phyloP scores from a whole-genome alignment of 169 alveolate species.

The Plasmodium billcollinsi region DNA sequence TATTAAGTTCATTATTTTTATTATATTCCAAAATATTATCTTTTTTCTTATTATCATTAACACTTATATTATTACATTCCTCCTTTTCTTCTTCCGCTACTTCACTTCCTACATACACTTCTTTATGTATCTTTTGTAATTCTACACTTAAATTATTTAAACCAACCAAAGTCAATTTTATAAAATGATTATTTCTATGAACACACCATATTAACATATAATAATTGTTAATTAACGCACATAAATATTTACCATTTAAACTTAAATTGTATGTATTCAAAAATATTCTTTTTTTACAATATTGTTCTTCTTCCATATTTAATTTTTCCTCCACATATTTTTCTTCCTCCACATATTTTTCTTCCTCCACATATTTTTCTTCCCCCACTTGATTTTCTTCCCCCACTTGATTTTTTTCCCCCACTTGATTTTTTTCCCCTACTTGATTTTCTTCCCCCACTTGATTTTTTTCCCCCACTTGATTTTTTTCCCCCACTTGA shows the following conservation, averaged over 20 bases:
- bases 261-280: constrained; percentile 50
- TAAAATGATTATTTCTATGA: background rate
- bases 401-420: background rate
- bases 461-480: background rate
- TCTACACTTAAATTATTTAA: constrained; percentile 21
- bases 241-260: constrained; percentile 46
- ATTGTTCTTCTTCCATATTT: background rate
- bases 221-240: constrained; percentile 43
- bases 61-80: no score
- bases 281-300: background rate
- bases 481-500: background rate
- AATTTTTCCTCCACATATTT: no score
- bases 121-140: background rate
- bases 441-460: background rate
- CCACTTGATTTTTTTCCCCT: background rate
- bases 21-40: background rate
- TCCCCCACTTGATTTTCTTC: background rate
- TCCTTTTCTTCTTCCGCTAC: background rate
- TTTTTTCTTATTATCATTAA: background rate
- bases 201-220: constrained; percentile 33
- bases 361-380: background rate
- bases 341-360: no score
- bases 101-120: constrained; percentile 1
- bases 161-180: constrained; percentile 33
- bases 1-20: background rate